Evolutionary conservation across 108 stramenopile species (phyloP).

Genomic region (Discostella pseudostelligera): DNA sequence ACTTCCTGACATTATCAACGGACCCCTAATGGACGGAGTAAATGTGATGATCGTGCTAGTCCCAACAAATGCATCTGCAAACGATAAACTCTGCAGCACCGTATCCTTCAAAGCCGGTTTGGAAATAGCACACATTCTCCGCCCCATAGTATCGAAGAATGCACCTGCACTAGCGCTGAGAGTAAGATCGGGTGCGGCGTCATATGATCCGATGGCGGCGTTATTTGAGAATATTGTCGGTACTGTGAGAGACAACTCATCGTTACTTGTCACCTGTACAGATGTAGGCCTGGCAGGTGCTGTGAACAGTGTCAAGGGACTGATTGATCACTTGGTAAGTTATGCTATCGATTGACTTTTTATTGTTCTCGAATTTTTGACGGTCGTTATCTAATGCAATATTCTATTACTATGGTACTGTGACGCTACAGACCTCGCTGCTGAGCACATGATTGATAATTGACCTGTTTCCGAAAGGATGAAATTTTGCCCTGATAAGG

Average conservation of each 20-base stretch:
- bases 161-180: conserved; percentile 62
- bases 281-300: conserved; percentile 61
- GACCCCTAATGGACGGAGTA: conserved; percentile 26
- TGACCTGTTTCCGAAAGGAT: too few relatives aligned
- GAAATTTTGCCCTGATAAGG: too few relatives aligned
- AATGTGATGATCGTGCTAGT: conserved; percentile 51
- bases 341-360: too few relatives aligned
- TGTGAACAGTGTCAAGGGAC: conserved; percentile 47
- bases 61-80: background rate
- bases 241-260: conserved; percentile 42
- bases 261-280: conserved; percentile 54
- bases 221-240: conserved; percentile 73
- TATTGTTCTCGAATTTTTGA: too few relatives aligned
- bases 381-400: background rate
- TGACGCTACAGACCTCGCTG: too few relatives aligned
- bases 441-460: too few relatives aligned
- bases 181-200: conserved; percentile 57
- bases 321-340: conserved; percentile 58
- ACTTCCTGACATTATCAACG: conserved; percentile 19
- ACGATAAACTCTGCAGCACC: conserved; percentile 10
- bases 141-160: conserved; percentile 38
- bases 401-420: too few relatives aligned
- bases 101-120: conserved; percentile 47
- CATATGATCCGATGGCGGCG: conserved; percentile 51
- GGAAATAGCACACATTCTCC: conserved; percentile 39